Percentiles rank a stretch among this genome's conserved stretches.
Evolutionary conservation across 169 alveolate species (phyloP).

Genomic region (Nephromyces sp.): DNA sequence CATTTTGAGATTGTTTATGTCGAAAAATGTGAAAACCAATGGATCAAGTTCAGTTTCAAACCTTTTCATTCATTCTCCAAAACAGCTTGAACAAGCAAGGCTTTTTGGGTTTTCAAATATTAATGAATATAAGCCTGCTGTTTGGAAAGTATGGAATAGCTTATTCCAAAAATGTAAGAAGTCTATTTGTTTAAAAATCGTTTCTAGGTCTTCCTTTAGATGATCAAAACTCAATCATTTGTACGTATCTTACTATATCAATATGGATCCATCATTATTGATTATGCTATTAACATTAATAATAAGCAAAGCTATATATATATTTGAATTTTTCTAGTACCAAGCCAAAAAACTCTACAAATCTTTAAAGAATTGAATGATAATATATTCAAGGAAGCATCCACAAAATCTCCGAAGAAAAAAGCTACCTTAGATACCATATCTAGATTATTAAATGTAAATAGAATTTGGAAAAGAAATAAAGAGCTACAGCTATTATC

Average conservation of each 20-base stretch:
- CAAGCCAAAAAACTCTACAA: not conserved
- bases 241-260: not conserved
- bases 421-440: not conserved
- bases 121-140: not conserved
- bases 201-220: not conserved
- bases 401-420: not conserved
- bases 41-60: not conserved
- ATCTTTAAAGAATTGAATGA: not conserved
- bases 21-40: too few species aligned
- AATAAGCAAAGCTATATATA: not conserved
- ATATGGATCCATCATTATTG: not conserved
- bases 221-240: not conserved
- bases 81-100: not conserved
- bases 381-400: not conserved
- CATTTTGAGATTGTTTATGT: too few species aligned
- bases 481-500: not conserved
- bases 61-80: not conserved
- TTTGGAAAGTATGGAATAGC: not conserved
- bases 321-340: not conserved
- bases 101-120: not conserved
- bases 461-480: not conserved
- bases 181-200: not conserved
- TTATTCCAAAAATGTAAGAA: not conserved
- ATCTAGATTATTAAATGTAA: not conserved
- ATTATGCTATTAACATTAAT: not conserved